Evolutionary conservation across 768 basidiomycete species (phyloP).

Genomic region (Infundibulicybe gibba): DNA sequence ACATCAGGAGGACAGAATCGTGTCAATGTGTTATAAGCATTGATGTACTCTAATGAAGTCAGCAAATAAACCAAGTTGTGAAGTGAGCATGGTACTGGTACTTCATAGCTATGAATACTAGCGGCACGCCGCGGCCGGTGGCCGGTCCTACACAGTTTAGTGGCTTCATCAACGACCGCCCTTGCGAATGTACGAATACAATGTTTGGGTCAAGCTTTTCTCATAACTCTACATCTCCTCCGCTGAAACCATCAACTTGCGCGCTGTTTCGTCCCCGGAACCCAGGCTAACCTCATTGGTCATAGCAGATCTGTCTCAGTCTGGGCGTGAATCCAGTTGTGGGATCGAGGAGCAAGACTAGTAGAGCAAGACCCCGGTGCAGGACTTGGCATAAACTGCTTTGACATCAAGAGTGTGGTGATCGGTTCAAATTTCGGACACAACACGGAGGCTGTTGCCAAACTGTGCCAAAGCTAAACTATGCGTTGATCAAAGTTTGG

Average conservation of each 20-base stretch:
- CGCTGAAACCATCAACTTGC: constrained; percentile 42
- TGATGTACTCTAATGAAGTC: too few relatives aligned
- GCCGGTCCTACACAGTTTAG: constrained; percentile 75
- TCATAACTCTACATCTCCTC: constrained; percentile 78
- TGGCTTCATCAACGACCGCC: constrained; percentile 84
- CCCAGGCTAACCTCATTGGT: constrained; percentile 45
- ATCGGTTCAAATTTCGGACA: too few relatives aligned
- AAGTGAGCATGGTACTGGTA: constrained; percentile 43
- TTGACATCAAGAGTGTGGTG: constrained; percentile 34
- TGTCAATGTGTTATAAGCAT: too few relatives aligned
- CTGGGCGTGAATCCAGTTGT: constrained; percentile 69
- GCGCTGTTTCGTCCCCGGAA: background rate
- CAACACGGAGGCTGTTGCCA: too few relatives aligned
- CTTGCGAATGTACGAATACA: constrained; percentile 81
- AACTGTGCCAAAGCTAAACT: too few relatives aligned
- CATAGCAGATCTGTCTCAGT: constrained; percentile 45
- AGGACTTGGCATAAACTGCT: constrained; percentile 57
- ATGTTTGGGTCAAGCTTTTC: constrained; percentile 66
- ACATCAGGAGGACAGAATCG: too few relatives aligned
- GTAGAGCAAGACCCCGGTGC: constrained; percentile 62
- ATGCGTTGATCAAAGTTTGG: too few relatives aligned
- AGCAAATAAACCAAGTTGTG: background rate
- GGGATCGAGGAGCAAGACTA: constrained; percentile 60
- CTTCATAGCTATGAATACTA: constrained; percentile 81
- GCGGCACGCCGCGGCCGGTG: constrained; percentile 94